These are phyloP conservation scores for Aotearoamyces nothofagi DNA, from an alignment of 2,329 filamentous ascomycete genomes.

Conservation along the genomic window DNA sequence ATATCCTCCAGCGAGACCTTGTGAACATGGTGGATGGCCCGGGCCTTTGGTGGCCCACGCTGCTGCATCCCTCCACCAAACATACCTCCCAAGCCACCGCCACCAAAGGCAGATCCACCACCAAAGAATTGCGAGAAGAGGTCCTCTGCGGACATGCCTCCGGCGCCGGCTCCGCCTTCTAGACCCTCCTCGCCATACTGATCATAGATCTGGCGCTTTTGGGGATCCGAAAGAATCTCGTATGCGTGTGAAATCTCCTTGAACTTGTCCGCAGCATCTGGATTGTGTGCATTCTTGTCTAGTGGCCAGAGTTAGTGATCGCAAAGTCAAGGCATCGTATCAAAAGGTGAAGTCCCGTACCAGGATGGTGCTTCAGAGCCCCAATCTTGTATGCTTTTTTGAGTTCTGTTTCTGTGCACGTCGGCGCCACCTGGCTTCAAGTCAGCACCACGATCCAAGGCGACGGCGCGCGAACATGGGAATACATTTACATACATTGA, in stretches of 20 bases:
- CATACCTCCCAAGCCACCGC: slow-evolving; percentile 61
- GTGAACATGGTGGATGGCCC: slow-evolving; percentile 96
- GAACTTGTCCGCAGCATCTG: slow-evolving; percentile 91
- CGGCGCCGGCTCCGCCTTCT: slow-evolving; percentile 65
- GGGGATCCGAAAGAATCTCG: slow-evolving; percentile 80
- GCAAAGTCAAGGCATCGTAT: slow-evolving; percentile 3
- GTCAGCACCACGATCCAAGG: slow-evolving; percentile 13
- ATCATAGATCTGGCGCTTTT: slow-evolving; percentile 88
- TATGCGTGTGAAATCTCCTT: slow-evolving; percentile 95
- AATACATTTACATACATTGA: slow-evolving; percentile 44
- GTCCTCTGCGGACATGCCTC: slow-evolving; percentile 90
- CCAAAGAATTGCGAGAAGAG: slow-evolving; percentile 97
- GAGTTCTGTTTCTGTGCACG: slow-evolving; percentile 70
- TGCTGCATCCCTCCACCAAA: slow-evolving; percentile 64
- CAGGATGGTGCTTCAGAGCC: slow-evolving; percentile 73
- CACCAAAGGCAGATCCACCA: slow-evolving; percentile 45
- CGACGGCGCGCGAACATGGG: slow-evolving; percentile 3
- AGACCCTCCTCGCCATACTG: slow-evolving; percentile 96
- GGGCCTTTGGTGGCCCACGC: slow-evolving; percentile 71
- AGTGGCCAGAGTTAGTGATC: slow-evolving; percentile 7
- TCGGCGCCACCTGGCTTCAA: slow-evolving; percentile 51
- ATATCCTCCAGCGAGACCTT: slow-evolving; percentile 97
- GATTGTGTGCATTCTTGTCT: slow-evolving; percentile 97
- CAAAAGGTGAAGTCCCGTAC: no score
- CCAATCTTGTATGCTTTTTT: slow-evolving; percentile 83